Conservation (phyloP, 1,284 basidiomycete genomes). For the Irpex lacteus region DNA sequence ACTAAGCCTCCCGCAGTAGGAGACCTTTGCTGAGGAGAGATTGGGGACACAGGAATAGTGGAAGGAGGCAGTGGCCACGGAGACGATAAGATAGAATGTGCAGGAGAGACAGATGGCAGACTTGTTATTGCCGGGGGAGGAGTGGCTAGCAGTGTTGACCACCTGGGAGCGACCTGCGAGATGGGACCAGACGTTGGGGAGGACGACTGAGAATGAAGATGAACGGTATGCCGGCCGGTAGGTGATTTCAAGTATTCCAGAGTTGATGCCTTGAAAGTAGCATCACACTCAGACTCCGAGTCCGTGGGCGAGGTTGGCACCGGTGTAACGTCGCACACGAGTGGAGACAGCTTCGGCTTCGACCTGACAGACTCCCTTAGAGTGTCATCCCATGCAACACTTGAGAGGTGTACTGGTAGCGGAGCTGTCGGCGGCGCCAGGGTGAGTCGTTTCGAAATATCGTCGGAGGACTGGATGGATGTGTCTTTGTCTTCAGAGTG, state of each 20-base stretch:
- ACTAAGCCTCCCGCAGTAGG: not conserved
- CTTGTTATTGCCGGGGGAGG: slow-evolving; percentile 7
- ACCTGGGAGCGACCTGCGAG: slow-evolving; percentile 19
- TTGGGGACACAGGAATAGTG: slow-evolving; percentile 11
- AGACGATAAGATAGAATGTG: slow-evolving; percentile 24
- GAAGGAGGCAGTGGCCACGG: slow-evolving; percentile 32
- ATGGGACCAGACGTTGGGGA: slow-evolving; percentile 12
- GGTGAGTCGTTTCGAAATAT: slow-evolving; percentile 10
- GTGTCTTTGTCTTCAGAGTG: slow-evolving; percentile 23
- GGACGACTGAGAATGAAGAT: not conserved
- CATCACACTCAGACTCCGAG: slow-evolving; percentile 34
- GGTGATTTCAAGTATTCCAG: slow-evolving; percentile 43
- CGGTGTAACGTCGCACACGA: slow-evolving; percentile 19
- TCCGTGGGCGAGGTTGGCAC: slow-evolving; percentile 26
- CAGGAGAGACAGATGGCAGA: slow-evolving; percentile 15
- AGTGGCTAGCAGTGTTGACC: slow-evolving; percentile 15
- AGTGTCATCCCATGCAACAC: slow-evolving; percentile 54
- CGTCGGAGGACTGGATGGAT: slow-evolving; percentile 18
- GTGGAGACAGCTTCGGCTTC: slow-evolving; percentile 13
- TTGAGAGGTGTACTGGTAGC: slow-evolving; percentile 30
- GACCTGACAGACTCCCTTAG: slow-evolving; percentile 30
- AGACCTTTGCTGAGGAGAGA: slow-evolving; percentile 6
- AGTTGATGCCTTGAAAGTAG: slow-evolving; percentile 46
- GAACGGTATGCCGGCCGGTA: slow-evolving; percentile 22
- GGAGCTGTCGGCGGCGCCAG: slow-evolving; percentile 21